phyloP scores from a whole-genome alignment of 176 grass and related monocot genomes.

The Oryza officinalis region DNA sequence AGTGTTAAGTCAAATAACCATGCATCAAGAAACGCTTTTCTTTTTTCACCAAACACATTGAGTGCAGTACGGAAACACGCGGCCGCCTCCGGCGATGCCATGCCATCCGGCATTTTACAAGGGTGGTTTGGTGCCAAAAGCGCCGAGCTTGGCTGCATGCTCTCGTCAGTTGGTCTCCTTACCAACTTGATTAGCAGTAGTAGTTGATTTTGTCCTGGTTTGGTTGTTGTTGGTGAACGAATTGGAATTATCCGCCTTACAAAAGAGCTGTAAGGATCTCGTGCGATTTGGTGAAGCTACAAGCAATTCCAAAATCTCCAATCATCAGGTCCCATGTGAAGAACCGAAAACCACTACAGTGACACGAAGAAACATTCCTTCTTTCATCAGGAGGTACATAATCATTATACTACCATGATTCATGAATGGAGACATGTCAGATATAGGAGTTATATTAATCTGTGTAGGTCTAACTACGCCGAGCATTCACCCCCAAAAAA shows the following conservation, averaged over 20 bases:
- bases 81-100: not conserved
- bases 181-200: not conserved
- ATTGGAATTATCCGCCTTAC: not conserved
- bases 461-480: not conserved
- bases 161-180: conserved; percentile 18
- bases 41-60: not conserved
- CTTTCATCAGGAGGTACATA: not conserved
- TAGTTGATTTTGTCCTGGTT: not conserved
- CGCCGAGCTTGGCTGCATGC: not conserved
- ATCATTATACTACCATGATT: not conserved
- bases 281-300: not conserved
- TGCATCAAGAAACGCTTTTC: conserved; percentile 15
- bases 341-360: not conserved
- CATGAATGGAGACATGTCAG: not conserved
- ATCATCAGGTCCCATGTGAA: conserved; percentile 3
- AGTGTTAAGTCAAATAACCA: not conserved
- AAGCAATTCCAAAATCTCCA: not conserved
- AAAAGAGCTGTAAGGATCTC: not conserved
- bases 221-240: conserved; percentile 16
- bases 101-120: not conserved
- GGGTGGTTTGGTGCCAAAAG: conserved; percentile 22
- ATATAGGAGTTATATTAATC: too few relatives aligned
- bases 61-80: not conserved
- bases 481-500: not conserved
- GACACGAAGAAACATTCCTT: not conserved